A percentile compares a stretch with the other conserved stretches of the same genome.
Evolutionary conservation across 192 early-diverging fungal species (phyloP).

Genomic region (Umbelopsis sp.): DNA sequence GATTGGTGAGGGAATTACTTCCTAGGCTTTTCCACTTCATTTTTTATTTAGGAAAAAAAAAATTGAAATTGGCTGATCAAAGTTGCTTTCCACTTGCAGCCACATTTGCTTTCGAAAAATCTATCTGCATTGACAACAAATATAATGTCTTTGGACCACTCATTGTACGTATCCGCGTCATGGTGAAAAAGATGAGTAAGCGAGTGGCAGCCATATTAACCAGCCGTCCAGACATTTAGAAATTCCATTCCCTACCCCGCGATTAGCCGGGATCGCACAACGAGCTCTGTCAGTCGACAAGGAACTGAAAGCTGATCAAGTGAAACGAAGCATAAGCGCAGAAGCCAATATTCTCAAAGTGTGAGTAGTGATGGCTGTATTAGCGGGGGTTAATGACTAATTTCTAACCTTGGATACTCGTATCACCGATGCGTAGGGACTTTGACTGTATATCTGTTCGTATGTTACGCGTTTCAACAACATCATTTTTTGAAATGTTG

Average conservation of each 20-base stretch:
- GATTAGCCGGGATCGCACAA: conserved; percentile 46
- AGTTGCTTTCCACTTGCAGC: neutral
- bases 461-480: conserved; percentile 51
- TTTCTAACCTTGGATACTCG: neutral
- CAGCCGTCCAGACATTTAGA: conserved; percentile 26
- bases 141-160: conserved; percentile 8
- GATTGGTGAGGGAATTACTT: neutral
- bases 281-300: conserved; percentile 47
- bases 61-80: neutral
- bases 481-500: conserved; percentile 55
- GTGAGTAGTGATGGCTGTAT: conserved; percentile 31
- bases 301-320: conserved; percentile 48
- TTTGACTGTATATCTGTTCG: conserved; percentile 41
- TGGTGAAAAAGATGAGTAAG: neutral
- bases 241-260: conserved; percentile 45
- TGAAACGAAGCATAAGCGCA: conserved; percentile 33
- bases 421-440: conserved; percentile 25
- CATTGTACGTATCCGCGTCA: neutral
- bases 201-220: neutral
- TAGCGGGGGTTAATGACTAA: neutral
- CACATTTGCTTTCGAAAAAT: neutral
- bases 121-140: neutral
- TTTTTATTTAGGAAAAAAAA: conserved; percentile 2
- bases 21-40: neutral
- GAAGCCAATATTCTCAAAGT: conserved; percentile 37